A percentile compares a stretch with the other conserved stretches of the same genome.
Conservation (phyloP, 163 green algal species). For the Scenedesmus sp. region DNA sequence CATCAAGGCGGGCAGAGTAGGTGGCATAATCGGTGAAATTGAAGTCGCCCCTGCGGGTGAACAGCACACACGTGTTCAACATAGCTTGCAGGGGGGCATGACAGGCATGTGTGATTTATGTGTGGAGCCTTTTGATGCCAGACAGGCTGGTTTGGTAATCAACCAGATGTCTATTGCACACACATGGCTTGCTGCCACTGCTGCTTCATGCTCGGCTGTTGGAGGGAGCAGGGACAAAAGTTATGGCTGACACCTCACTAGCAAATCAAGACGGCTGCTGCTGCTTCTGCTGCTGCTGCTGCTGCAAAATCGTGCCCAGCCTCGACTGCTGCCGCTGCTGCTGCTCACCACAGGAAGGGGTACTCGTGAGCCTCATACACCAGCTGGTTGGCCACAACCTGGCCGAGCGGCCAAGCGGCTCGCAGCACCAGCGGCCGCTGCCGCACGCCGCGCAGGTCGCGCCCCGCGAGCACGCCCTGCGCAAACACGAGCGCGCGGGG, state of each 20-base stretch:
- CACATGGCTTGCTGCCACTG: too few species aligned
- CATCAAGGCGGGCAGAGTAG: conserved; percentile 22
- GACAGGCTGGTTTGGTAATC: too few species aligned
- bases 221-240: too few species aligned
- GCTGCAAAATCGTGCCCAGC: neutral
- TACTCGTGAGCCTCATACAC: conserved; percentile 55
- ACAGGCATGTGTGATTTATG: too few species aligned
- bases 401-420: neutral
- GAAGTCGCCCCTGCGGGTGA: conserved; percentile 36
- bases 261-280: too few species aligned
- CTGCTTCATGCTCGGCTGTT: too few species aligned
- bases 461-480: conserved; percentile 21
- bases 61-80: neutral
- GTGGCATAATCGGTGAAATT: conserved; percentile 26
- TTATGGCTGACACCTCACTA: too few species aligned
- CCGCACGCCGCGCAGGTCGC: conserved; percentile 24
- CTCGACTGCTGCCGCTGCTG: neutral
- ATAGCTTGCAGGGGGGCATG: too few species aligned
- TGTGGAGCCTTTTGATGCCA: too few species aligned
- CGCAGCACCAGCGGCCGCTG: conserved; percentile 42
- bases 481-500: conserved; percentile 37
- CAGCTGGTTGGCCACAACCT: conserved; percentile 18
- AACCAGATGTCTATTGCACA: too few species aligned
- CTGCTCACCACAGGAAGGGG: conserved; percentile 37
- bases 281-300: neutral